phyloP scores from a whole-genome alignment of 495 filamentous ascomycete species.

The Neurospora tetrasperma region DNA sequence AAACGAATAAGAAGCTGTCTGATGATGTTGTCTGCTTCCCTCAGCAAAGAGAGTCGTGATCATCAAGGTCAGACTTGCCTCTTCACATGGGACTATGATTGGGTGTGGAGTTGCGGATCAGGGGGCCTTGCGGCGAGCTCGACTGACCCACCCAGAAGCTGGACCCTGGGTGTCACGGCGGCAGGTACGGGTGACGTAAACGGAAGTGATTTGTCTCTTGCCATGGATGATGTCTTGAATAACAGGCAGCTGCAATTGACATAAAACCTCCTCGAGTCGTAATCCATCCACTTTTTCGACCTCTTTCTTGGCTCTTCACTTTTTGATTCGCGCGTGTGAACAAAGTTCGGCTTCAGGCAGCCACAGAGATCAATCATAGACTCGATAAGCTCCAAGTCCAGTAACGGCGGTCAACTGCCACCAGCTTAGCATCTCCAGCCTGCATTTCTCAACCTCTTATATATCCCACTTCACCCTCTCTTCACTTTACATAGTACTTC shows the following conservation, averaged over 20 bases:
- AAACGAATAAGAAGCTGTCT: not conserved
- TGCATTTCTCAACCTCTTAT: not conserved
- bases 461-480: not conserved
- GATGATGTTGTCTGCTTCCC: not conserved
- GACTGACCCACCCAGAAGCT: not conserved
- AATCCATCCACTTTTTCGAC: not conserved
- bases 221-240: not conserved
- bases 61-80: not conserved
- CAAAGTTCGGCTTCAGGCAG: not conserved
- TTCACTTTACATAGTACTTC: not conserved
- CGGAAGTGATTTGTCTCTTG: not conserved
- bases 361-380: not conserved
- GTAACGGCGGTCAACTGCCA: not conserved
- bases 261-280: not conserved
- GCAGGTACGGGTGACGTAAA: not conserved
- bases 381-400: not conserved
- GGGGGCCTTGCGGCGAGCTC: not conserved
- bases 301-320: not conserved
- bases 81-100: not conserved
- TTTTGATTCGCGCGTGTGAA: not conserved
- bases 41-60: not conserved
- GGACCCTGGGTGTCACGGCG: not conserved
- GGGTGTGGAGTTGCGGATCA: not conserved
- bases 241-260: not conserved
- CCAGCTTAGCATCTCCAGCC: not conserved